A percentile compares a stretch with the other conserved stretches of the same genome.
phyloP scores from a whole-genome alignment of 2,329 filamentous ascomycete genomes.

The Triangularia verruculosa region DNA sequence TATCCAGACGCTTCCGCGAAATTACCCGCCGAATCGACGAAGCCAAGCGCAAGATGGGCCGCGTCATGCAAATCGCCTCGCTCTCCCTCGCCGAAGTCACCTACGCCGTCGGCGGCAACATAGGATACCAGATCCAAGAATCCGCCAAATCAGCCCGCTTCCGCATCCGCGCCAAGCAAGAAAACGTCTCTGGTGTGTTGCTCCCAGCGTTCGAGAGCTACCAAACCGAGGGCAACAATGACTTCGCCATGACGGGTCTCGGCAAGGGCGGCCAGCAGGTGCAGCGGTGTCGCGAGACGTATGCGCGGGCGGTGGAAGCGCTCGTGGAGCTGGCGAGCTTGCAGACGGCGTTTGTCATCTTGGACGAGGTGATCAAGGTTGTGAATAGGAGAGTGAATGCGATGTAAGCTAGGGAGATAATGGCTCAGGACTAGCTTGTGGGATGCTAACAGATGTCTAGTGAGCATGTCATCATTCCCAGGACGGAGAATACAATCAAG shows the following conservation, averaged over 20 bases:
- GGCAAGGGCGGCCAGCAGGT: conserved; percentile 98
- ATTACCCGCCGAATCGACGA: conserved; percentile 97
- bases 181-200: conserved; percentile 97
- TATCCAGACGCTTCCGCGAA: conserved; percentile 79
- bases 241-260: conserved; percentile 92
- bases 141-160: conserved; percentile 91
- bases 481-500: conserved; percentile 99
- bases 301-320: conserved; percentile 91
- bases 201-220: conserved; percentile 92
- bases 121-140: conserved; percentile 96
- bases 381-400: conserved; percentile 98
- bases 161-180: conserved; percentile 89
- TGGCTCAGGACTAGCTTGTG: too few species aligned
- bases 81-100: conserved; percentile 97
- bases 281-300: conserved; percentile 90
- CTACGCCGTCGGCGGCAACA: conserved; percentile 92
- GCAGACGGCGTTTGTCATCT: conserved; percentile 93
- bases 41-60: conserved; percentile 98
- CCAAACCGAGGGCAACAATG: conserved; percentile 82
- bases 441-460: conserved; percentile 46
- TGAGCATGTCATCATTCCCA: conserved; percentile 93
- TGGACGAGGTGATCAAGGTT: conserved; percentile 99
- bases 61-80: conserved; percentile 98
- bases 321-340: conserved; percentile 91
- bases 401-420: conserved; percentile 61